These are phyloP conservation scores for Ganoderma sinense DNA, from an alignment of 1,284 basidiomycete species.

Conservation along the genomic window DNA sequence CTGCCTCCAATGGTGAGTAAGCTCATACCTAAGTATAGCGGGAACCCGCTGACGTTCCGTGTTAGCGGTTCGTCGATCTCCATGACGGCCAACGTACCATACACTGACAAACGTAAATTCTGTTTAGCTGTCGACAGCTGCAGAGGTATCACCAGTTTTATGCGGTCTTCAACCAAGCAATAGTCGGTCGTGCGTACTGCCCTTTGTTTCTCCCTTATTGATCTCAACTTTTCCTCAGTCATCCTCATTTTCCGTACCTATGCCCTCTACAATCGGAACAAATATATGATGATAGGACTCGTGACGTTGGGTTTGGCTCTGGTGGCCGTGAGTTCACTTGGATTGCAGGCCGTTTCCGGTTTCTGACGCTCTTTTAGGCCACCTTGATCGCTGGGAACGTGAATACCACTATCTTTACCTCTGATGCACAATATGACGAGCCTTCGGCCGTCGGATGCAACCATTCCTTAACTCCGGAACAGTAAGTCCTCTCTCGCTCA, in stretches of 20 bases:
- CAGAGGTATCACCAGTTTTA: conserved; percentile 27
- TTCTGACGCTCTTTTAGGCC: neutral
- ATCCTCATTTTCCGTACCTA: conserved; percentile 28
- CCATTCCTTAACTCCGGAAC: conserved; percentile 21
- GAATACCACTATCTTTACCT: neutral
- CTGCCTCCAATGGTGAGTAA: conserved; percentile 22
- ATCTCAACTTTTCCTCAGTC: neutral
- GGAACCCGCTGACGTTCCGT: neutral
- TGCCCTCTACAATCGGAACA: conserved; percentile 30
- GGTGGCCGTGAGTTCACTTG: neutral
- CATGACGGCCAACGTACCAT: neutral
- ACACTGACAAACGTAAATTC: neutral
- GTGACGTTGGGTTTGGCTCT: neutral
- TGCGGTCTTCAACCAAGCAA: conserved; percentile 19
- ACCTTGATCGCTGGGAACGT: neutral
- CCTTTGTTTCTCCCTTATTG: neutral
- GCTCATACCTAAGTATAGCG: neutral
- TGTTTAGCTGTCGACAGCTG: conserved; percentile 23
- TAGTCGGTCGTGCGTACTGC: conserved; percentile 18
- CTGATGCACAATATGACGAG: neutral
- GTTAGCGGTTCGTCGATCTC: conserved; percentile 11
- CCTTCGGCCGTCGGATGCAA: conserved; percentile 15
- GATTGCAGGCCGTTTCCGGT: neutral
- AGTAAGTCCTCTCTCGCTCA: conserved; percentile 9
- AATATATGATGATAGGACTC: conserved; percentile 23